Base-by-base conservation (phyloP, 148 eudicot species). In the Camellia granthamiana region DNA sequence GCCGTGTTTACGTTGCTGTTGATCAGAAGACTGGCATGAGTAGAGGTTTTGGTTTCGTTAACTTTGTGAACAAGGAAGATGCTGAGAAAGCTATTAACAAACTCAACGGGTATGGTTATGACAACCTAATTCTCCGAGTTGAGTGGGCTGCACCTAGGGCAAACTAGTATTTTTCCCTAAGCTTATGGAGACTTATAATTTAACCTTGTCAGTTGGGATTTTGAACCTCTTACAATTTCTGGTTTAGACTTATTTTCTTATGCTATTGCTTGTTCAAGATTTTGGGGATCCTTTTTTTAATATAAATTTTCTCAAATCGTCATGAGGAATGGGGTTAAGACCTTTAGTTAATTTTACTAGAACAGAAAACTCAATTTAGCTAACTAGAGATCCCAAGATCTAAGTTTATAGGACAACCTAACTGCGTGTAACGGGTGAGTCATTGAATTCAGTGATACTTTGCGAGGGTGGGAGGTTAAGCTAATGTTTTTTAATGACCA, bases 31-130 rank as follows among this genome's bases (percentile, higher is more conserved):
- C 99, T 7, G 91, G 97, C 21, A 81, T 79, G 68, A 95, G 99
- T 84, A 84, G 99, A 87, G 99, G 99, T 13, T 95, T 95, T 77
- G 99, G 99, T 23, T 95, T 95, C 77, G 97, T 95, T 59, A 95
- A 93, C 83, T 91, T 92, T 83, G 91, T 87, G n/a, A 86, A 65
- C 83, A 88, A 89, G 89, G 98, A 95, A 73, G 97, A 95, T 52
- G 98, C 93, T 6, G 92, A 95, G 77, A 90, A 90, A 74, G 98
- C 98, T 15, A 95, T 95, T 70, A 85, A 84, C 47, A 95, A 95
- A 78, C 98, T 93, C 14, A 95, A 95, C 79, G 98, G 98, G n/a
- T 95, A 95, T 84, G 98, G 98, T 67, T 95, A 95, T 77, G 98
- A 95, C 66, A 95, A 89, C 80, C 96, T 95, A 75, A 95, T 95